Evolutionary conservation across 306 rosid species (phyloP).

Genomic region (Glycine tomentella): DNA sequence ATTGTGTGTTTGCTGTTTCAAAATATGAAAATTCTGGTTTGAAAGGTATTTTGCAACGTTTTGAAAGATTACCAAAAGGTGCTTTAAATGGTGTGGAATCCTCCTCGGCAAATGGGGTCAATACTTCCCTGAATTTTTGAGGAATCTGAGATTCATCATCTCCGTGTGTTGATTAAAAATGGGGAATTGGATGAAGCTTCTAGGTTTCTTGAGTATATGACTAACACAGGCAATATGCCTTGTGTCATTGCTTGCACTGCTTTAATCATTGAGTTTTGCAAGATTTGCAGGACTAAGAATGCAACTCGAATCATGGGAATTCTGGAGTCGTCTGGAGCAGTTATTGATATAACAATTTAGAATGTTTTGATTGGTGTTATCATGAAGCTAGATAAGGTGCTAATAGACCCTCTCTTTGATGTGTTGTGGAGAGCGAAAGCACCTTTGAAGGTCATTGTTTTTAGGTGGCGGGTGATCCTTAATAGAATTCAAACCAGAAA

Average conservation of each 20-base stretch:
- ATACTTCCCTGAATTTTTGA: slow-evolving; percentile 56
- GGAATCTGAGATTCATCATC: slow-evolving; percentile 63
- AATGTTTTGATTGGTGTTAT: slow-evolving; percentile 32
- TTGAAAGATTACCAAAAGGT: slow-evolving; percentile 44
- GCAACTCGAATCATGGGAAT: slow-evolving; percentile 69
- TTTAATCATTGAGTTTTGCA: slow-evolving; percentile 75
- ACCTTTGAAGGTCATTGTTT: too few species aligned
- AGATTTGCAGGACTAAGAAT: slow-evolving; percentile 66
- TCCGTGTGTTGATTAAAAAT: slow-evolving; percentile 61
- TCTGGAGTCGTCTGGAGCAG: slow-evolving; percentile 70
- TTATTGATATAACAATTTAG: slow-evolving; percentile 76
- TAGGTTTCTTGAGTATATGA: slow-evolving; percentile 65
- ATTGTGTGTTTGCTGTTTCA: slow-evolving; percentile 51
- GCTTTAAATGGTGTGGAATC: slow-evolving; percentile 50
- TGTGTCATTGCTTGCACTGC: slow-evolving; percentile 61
- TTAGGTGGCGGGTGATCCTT: too few species aligned
- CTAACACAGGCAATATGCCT: slow-evolving; percentile 63
- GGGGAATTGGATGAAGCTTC: slow-evolving; percentile 79
- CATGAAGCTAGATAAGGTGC: too few species aligned
- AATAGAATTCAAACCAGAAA: too few species aligned
- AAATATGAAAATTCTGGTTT: slow-evolving; percentile 56
- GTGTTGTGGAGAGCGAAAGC: too few species aligned
- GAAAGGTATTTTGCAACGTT: slow-evolving; percentile 53
- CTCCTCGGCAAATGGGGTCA: slow-evolving; percentile 3
- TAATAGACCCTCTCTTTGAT: too few species aligned